Evolutionary conservation across 2,329 filamentous ascomycete species (phyloP).

Genomic region (Zasmidium cellare): DNA sequence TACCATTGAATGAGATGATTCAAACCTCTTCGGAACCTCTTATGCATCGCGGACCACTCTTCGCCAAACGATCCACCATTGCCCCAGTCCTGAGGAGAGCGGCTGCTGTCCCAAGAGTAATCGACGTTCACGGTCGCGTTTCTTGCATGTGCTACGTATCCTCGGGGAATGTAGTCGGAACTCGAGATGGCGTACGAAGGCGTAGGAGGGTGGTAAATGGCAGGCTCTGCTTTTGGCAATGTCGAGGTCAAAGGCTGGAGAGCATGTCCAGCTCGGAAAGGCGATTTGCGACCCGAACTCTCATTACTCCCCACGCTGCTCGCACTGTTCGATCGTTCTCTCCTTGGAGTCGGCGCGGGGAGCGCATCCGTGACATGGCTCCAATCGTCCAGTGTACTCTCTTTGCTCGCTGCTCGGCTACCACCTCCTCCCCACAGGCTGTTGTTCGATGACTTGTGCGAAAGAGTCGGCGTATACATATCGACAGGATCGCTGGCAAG

Average conservation of each 20-base stretch:
- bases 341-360: constrained; percentile 38
- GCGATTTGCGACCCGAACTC: constrained; percentile 29
- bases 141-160: constrained; percentile 86
- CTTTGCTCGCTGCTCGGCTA: constrained; percentile 19
- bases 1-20: constrained; percentile 86
- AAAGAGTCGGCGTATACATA: constrained; percentile 39
- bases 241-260: constrained; percentile 29
- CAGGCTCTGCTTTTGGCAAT: constrained; percentile 31
- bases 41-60: constrained; percentile 96
- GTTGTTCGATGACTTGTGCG: constrained; percentile 35
- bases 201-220: constrained; percentile 69
- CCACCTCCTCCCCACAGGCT: constrained; percentile 51
- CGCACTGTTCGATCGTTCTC: constrained; percentile 51
- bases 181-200: constrained; percentile 82
- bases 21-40: constrained; percentile 77
- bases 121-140: constrained; percentile 86
- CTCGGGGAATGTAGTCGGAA: constrained; percentile 78
- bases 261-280: constrained; percentile 25
- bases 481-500: constrained; percentile 70
- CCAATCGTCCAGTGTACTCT: constrained; percentile 31
- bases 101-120: constrained; percentile 94
- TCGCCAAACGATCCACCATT: constrained; percentile 85
- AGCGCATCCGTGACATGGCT: constrained; percentile 29
- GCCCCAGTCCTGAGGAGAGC: constrained; percentile 75
- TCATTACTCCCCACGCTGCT: constrained; percentile 38